These are phyloP conservation scores for Monilinia aucupariae DNA, from an alignment of 2,329 filamentous ascomycete genomes.

Conservation along the genomic window DNA sequence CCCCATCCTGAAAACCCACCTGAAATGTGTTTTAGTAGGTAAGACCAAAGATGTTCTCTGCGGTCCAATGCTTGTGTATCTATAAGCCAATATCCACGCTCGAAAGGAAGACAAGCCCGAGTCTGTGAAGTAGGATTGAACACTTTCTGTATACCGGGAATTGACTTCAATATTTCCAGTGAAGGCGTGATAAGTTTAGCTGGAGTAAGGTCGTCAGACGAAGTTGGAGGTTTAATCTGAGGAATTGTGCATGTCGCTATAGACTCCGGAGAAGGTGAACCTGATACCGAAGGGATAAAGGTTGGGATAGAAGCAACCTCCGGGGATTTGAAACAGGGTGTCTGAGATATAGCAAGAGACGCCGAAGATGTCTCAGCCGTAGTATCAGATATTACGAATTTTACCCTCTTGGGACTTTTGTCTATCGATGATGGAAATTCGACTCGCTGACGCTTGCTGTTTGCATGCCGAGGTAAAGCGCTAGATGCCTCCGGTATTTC, in stretches of 20 bases:
- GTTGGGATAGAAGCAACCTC: background rate
- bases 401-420: background rate
- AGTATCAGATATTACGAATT: constrained; percentile 4
- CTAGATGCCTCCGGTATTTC: background rate
- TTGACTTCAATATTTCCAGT: constrained; percentile 46
- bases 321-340: background rate
- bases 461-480: constrained; percentile 9
- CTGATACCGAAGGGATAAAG: background rate
- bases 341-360: background rate
- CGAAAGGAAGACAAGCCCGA: constrained; percentile 50
- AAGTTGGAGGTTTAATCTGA: constrained; percentile 49
- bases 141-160: constrained; percentile 45
- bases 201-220: constrained; percentile 42
- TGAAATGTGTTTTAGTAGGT: constrained; percentile 54
- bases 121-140: constrained; percentile 48
- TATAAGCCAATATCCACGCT: constrained; percentile 75
- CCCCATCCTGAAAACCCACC: constrained; percentile 62
- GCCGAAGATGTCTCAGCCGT: background rate
- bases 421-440: constrained; percentile 6
- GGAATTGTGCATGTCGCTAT: constrained; percentile 43
- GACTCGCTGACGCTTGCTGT: background rate
- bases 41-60: constrained; percentile 55
- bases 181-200: constrained; percentile 51
- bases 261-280: background rate
- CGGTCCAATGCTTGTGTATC: constrained; percentile 52